Conservation (phyloP, 2,329 filamentous ascomycete genomes). For the Neopestalotiopsis sp. region DNA sequence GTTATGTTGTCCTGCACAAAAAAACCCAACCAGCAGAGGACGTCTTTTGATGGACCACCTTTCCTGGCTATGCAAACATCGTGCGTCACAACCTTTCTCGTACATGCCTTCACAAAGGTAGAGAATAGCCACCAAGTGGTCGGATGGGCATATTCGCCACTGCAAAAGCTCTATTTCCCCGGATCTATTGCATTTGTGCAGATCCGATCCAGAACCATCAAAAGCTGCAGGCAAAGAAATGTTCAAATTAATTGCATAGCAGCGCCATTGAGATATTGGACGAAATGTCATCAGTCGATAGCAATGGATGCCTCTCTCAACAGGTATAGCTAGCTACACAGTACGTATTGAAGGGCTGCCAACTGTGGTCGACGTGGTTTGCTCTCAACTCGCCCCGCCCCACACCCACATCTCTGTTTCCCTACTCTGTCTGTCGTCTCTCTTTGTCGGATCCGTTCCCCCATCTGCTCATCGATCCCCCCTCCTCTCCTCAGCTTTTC, state of each 20-base stretch:
- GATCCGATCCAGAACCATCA: too few species aligned
- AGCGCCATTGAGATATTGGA: background rate
- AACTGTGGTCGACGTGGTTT: slow-evolving; percentile 18
- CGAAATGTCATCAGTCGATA: background rate
- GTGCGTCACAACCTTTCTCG: background rate
- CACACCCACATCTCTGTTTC: slow-evolving; percentile 19
- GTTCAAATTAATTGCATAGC: background rate
- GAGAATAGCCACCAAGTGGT: background rate
- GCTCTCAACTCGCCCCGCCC: slow-evolving; percentile 22
- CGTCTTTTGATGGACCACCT: background rate
- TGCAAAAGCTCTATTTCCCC: background rate
- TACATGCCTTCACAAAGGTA: background rate
- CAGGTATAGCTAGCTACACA: background rate
- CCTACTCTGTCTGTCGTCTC: slow-evolving; percentile 26
- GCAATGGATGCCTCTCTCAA: background rate
- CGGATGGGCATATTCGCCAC: background rate
- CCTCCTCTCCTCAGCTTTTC: slow-evolving; percentile 27
- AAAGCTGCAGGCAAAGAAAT: background rate
- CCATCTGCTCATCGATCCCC: background rate
- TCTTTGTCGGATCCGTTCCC: slow-evolving; percentile 20
- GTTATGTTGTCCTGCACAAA: background rate
- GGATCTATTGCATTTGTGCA: too few species aligned
- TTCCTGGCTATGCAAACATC: background rate
- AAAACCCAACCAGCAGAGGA: background rate
- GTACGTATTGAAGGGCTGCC: background rate